Conservation (phyloP, 2,329 filamentous ascomycete species). For the Phyllosticta citriasiana region DNA sequence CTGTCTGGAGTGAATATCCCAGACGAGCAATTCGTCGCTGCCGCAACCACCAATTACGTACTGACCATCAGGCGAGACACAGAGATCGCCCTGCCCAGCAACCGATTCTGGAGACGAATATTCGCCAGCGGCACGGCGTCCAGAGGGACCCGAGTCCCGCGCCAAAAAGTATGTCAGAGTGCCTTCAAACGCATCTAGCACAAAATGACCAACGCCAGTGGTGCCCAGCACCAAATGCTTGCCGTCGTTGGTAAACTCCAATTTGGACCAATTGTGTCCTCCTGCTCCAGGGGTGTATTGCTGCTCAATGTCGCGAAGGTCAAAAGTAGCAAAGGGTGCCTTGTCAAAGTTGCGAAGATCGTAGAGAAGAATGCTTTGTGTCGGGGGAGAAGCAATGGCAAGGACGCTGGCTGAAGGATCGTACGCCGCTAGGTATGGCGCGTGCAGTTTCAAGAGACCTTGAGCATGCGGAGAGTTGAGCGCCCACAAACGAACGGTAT, state of each 20-base stretch:
- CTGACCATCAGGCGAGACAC: conserved; percentile 80
- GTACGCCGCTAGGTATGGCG: conserved; percentile 75
- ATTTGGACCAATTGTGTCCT: conserved; percentile 60
- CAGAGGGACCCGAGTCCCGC: conserved; percentile 31
- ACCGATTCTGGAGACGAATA: conserved; percentile 34
- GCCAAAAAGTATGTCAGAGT: conserved; percentile 62
- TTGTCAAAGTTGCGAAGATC: conserved; percentile 92
- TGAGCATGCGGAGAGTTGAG: conserved; percentile 68
- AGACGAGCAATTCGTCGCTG: conserved; percentile 59
- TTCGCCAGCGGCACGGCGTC: conserved; percentile 35
- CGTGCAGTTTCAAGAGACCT: conserved; percentile 70
- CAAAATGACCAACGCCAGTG: conserved; percentile 72
- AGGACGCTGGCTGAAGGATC: conserved; percentile 90
- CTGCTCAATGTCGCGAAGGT: conserved; percentile 58
- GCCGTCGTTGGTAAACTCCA: conserved; percentile 95
- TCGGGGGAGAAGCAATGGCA: conserved; percentile 72
- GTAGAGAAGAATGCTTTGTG: conserved; percentile 76
- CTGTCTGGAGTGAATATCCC: conserved; percentile 59
- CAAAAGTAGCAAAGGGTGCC: conserved; percentile 77
- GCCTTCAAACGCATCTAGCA: conserved; percentile 89
- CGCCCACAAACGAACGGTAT: conserved; percentile 88
- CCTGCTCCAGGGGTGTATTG: conserved; percentile 34
- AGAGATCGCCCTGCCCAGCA: conserved; percentile 63
- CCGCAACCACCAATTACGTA: conserved; percentile 76
- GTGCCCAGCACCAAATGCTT: conserved; percentile 79